These are phyloP conservation scores for Panellus pusillus DNA, from an alignment of 768 basidiomycete genomes.

Conservation along the genomic window DNA sequence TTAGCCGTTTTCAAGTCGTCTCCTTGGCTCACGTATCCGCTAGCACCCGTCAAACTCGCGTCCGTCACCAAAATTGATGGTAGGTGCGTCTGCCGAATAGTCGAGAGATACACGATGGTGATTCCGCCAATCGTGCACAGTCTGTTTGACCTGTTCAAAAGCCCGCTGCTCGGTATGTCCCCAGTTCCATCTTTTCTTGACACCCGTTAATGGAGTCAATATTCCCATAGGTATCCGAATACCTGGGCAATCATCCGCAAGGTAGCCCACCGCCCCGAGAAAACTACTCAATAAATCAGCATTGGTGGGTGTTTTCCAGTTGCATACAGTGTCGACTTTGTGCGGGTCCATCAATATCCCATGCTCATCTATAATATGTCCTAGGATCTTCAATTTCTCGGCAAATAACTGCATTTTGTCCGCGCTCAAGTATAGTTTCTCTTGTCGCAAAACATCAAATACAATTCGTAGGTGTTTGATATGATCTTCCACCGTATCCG, in stretches of 20 bases:
- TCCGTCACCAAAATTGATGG: slow-evolving; percentile 33
- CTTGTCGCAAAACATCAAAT: no score
- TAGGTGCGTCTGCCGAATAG: slow-evolving; percentile 16
- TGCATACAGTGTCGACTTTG: slow-evolving; percentile 38
- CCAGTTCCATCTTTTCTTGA: slow-evolving; percentile 27
- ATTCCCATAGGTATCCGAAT: slow-evolving; percentile 41
- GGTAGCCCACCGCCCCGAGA: slow-evolving; percentile 28
- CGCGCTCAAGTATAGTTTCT: no score
- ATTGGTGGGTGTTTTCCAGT: slow-evolving; percentile 36
- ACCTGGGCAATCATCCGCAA: slow-evolving; percentile 32
- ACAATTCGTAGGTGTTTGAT: no score
- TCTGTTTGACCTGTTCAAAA: slow-evolving; percentile 35
- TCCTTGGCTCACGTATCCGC: slow-evolving; percentile 30
- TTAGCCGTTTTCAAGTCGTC: slow-evolving; percentile 26
- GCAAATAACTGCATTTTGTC: no score
- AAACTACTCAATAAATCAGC: slow-evolving; percentile 36
- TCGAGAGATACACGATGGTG: slow-evolving; percentile 25
- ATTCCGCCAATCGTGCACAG: slow-evolving; percentile 20
- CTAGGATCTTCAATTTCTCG: slow-evolving; percentile 37
- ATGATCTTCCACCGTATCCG: no score
- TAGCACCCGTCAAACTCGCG: slow-evolving; percentile 30
- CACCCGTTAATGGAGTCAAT: slow-evolving; percentile 26
- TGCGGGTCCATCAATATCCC: slow-evolving; percentile 45
- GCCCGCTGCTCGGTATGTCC: slow-evolving; percentile 30
- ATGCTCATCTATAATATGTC: slow-evolving; percentile 33